Conservation (phyloP, 2,329 filamentous ascomycete genomes). For the Aotearoamyces nothofagi region DNA sequence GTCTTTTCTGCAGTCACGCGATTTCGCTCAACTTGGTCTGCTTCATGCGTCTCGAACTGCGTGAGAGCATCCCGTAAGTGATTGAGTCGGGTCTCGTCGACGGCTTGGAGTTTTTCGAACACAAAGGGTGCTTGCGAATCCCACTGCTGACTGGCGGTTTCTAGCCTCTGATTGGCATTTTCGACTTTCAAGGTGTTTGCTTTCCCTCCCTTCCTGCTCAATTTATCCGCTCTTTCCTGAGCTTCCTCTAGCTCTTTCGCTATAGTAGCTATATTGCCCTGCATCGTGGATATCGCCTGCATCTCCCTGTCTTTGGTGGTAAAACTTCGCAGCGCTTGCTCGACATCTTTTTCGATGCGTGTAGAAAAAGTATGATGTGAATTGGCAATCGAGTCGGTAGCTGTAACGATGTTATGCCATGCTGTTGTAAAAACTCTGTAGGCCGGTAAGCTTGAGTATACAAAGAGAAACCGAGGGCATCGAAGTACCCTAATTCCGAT, state of each 20-base stretch:
- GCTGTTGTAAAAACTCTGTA: conserved; percentile 73
- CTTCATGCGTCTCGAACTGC: conserved; percentile 83
- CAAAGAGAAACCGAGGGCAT: conserved; percentile 2
- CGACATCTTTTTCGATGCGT: conserved; percentile 53
- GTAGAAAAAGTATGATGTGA: conserved; percentile 70
- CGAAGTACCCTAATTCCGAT: conserved; percentile 70
- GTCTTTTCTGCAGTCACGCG: conserved; percentile 64
- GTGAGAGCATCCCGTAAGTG: conserved; percentile 83
- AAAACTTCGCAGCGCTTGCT: conserved; percentile 26
- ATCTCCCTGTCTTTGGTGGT: conserved; percentile 22
- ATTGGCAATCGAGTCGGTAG: conserved; percentile 65
- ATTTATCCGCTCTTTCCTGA: conserved; percentile 73
- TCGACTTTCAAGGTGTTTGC: conserved; percentile 67
- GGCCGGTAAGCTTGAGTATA: conserved; percentile 9
- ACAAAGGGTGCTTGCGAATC: conserved; percentile 88
- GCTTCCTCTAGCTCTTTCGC: conserved; percentile 76
- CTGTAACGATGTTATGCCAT: conserved; percentile 76
- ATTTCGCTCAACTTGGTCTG: conserved; percentile 68
- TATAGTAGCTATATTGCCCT: conserved; percentile 64
- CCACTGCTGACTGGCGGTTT: conserved; percentile 75
- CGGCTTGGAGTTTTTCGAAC: conserved; percentile 79
- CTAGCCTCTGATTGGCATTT: conserved; percentile 54
- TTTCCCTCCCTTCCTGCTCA: conserved; percentile 63
- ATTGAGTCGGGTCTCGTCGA: conserved; percentile 82
- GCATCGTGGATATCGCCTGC: conserved; percentile 38